Conservation (phyloP, 306 rosid species). For the Prunus dulcis region DNA sequence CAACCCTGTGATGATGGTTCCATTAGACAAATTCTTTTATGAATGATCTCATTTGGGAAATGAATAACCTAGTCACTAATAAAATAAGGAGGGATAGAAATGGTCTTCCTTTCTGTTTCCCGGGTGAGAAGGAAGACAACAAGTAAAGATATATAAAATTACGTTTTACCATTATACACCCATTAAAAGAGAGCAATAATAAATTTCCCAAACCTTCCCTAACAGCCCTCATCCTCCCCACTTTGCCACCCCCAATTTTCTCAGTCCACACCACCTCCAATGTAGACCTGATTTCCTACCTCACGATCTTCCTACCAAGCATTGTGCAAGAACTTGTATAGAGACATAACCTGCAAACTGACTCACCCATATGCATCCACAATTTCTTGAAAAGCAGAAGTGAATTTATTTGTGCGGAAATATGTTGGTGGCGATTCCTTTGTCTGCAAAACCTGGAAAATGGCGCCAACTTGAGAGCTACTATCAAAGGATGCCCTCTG, state of each 20-base stretch:
- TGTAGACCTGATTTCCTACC: background rate
- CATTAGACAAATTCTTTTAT: background rate
- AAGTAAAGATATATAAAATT: no score
- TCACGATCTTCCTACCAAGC: background rate
- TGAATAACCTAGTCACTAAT: background rate
- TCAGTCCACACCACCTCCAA: background rate
- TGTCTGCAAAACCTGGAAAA: slow-evolving; percentile 65
- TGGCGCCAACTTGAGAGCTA: slow-evolving; percentile 63
- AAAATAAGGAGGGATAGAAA: no score
- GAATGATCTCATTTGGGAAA: background rate
- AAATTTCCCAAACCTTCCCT: background rate
- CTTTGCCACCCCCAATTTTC: background rate
- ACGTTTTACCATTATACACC: no score
- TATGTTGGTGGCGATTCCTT: slow-evolving; percentile 71
- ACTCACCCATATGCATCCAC: slow-evolving; percentile 89
- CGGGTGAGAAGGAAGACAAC: no score
- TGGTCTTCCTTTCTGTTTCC: background rate
- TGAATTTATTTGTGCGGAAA: slow-evolving; percentile 63
- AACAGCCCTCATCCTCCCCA: background rate
- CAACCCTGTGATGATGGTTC: slow-evolving; percentile 44
- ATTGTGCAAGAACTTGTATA: background rate
- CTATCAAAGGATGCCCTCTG: slow-evolving; percentile 56
- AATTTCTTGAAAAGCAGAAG: slow-evolving; percentile 75
- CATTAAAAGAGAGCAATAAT: background rate
- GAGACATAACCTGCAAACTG: background rate